Evolutionary conservation across 805 yeast genomes (phyloP), one percentile per base, ranked within the genome.

Genomic region (Clavispora asparagi): DNA sequence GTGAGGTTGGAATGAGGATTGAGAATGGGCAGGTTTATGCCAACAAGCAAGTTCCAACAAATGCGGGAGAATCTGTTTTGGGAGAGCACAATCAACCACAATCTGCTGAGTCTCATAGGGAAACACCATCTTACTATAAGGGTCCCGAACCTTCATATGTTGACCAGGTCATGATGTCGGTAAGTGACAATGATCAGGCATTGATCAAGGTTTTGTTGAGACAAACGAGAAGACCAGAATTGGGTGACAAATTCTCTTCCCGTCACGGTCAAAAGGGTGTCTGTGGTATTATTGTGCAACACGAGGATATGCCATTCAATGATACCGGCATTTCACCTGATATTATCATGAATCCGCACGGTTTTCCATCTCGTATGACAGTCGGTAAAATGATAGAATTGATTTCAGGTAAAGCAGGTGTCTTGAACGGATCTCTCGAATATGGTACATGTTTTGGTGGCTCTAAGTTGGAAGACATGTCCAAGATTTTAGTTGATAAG

Each of bases 311-410:
- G 77, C 99, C 99, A 12, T 92, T 92, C 68, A 88, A 83, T 62
- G 98, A 94, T 57, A 79, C 83, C 48, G 99, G 99, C 63, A 79
- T 94, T 25, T 74, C 81, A 3, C 99, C 99, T 0, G 99, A 92
- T 70, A 91, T 92, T 54, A 92, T 92, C 60, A 92, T 92, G 97
- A 92, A 92, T 62, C 99, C 99, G 1, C 99, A 92, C 66, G 99
- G 97, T 73, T 94, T 92, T 84, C 99, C 99, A 52, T 92, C 98
- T 31, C 95, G 99, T 79, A 94, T 94, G 99, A 94, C 99, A 35
- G 98, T 94, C 16, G 99, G 99, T 49, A 94, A 94, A 68, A 92
- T 94, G 98, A 82, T 94, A 55, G 99, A 94, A 67, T 76, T 92
- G 51, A 86, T 94, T 23, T 86, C 96, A 29, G 99, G 99, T 56